Base-by-base conservation (phyloP, 768 basidiomycete genomes). In the Daedaleopsis sinensis region DNA sequence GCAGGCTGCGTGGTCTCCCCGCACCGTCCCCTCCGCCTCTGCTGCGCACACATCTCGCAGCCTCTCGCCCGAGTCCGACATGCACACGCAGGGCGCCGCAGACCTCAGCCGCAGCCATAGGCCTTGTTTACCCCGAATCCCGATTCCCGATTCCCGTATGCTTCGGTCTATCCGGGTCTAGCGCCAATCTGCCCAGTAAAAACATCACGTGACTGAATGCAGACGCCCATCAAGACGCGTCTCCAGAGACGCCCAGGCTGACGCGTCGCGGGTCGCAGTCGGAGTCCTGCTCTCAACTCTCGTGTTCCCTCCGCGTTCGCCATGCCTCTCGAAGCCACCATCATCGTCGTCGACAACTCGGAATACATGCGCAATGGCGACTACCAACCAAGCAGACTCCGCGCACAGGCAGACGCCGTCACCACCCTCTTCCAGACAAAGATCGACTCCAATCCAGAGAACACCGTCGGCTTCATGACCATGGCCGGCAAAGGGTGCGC, bases 311-410 rank as follows among this genome's bases (percentile, higher is more conserved):
- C 27, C 59, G 37, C 42, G 27, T 32, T 66, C 80, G 86, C 73
- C 59, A 97, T 97, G 94, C 93, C 94, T 67, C 84, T 97, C 71
- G 96, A 99, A 86, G 96, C 96, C 43, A 96, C 95, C 23, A 95
- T 99, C 88, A 87, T 98, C 79, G 81, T 99, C 15, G 88, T 98
- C 63, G 97, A 99, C 85, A 98, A 98, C 74, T 97, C 94, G 2
- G 94, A 96, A 76, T 96, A 90, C 77, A 97, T 97, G 90, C 87
- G 95, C 59, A 96, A 97, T 71, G 94, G 94, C 12, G 94, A 96
- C 76, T 96, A 94, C 74, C 77, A 79, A 57, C 94, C 94, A 50
- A 88, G 89, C 38, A 86, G 96, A 63, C 94, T 94, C 70, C 88
- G 90, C 36, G 94, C 96, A 1, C 97, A 98, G 76, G 78, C 89